Base-by-base conservation (phyloP, 768 basidiomycete species). In the Piloderma croceum region DNA sequence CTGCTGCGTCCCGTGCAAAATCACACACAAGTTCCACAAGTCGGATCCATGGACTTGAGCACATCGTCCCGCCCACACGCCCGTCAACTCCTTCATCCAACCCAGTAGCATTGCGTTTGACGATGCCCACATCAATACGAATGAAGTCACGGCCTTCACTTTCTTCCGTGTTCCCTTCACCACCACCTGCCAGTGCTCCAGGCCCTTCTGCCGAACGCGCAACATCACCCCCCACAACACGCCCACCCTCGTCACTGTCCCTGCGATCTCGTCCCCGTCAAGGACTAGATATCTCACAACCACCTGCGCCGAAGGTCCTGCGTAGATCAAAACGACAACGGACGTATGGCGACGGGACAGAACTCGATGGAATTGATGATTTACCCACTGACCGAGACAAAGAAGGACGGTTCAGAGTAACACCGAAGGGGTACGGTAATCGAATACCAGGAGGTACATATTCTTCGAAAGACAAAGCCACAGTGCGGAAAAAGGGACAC, bases 281-380 rank as follows among this genome's bases (percentile, higher is more conserved):
- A 18, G 45, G 34, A 23, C 36, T 38, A 15, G 18, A 17, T 12
- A 40, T 36, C 17, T 12, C 49, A 15, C 55, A 43, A 39, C 58
- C 49, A 36, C 53, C 44, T 31, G 68, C 67, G 18, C 77, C 83
- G 5, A 87, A 81, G 61, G 60, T 89, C 10, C 64, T 91, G 19
- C 77, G 81, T 39, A 71, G 79, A 49, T 88, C 88, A 10, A 91
- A 90, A 62, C 82, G 86, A 27, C 74, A 73, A 46, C 71, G 78
- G 38, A 76, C 76, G 11, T 91, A 83, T 52, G 88, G 88, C 5
- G 86, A 90, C 53, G 92, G 92, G 11, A 91, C 89, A 7, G 92
- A 94, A 58, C 66, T 96, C 38, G 92, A 96, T 52, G 79, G 61
- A 3, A 74, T 96, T 43, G 92, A 93, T 20, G 92, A 96, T 59